Evolutionary conservation across 345 rosid genomes (phyloP), one percentile per base, ranked within the genome.

Genomic region (Zanthoxylum bungeanum): DNA sequence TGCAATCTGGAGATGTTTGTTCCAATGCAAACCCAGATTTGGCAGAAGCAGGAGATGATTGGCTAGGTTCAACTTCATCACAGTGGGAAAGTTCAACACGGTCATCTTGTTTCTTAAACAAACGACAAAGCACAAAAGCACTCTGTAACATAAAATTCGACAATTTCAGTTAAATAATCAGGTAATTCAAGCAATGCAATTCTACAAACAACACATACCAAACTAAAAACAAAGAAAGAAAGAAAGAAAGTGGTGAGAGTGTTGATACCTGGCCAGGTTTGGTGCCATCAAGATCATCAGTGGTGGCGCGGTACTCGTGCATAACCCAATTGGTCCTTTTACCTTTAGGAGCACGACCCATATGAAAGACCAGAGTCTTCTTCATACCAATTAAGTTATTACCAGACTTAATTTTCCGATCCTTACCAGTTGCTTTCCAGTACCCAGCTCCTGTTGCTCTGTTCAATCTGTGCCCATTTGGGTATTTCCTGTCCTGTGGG

Each of bases 391-490:
- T 88, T 76, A 92, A 72, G 37, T 46, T 83, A 1, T 49, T 34
- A 7, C 88, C 81, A 11, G 89, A 88, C 69, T 85, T 90, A 7
- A 95, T 79, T 68, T 68, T 85, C 24, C 99, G 80, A 77, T 95
- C 99, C 77, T 82, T 95, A 0, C 99, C 99, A 0, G 99, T 95
- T 0, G 99, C 94, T 76, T 95, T 95, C 99, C 99, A 95, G 74
- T 95, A 92, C 1, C 99, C 99, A 21, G 82, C 83, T 0, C 1
- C 12, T 0, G 99, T 95, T 7, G 99, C 98, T 40, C 99, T 77
- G 78, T 95, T 95, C 85, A 86, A 82, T 69, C 97, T 79, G 8
- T 69, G 81, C 40, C 99, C 98, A 37, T 78, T 89, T 0, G 97
- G 98, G 65, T 95, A 92, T 84, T 95, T 95, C 34, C 96, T 84